phyloP scores from a whole-genome alignment of 257 asterid species.

The Fraxinus excelsior region DNA sequence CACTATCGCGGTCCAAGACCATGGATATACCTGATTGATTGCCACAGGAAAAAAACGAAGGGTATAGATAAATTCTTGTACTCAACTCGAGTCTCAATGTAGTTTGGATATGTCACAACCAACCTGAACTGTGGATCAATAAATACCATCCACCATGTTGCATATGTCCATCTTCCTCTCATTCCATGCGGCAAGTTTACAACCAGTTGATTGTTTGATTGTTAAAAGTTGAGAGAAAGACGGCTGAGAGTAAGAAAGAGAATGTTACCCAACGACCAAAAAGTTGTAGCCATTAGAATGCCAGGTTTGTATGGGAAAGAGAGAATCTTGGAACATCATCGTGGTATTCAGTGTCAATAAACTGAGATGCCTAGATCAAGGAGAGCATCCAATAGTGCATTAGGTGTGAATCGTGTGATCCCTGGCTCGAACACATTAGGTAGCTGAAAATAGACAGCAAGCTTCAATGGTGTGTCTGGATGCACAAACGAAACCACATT shows the following conservation, averaged over 20 bases:
- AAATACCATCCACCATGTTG: constrained; percentile 41
- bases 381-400: not conserved
- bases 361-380: constrained; percentile 23
- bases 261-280: constrained; percentile 40
- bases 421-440: constrained; percentile 19
- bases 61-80: not conserved
- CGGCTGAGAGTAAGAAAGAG: not conserved
- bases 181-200: constrained; percentile 28
- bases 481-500: constrained; percentile 34
- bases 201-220: not conserved
- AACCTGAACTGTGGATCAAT: constrained; percentile 43
- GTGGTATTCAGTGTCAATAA: constrained; percentile 28
- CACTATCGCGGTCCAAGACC: constrained; percentile 33
- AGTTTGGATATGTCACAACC: not conserved
- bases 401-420: constrained; percentile 23
- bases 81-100: not conserved
- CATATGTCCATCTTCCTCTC: constrained; percentile 21
- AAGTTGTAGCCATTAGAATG: constrained; percentile 40
- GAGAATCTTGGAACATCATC: constrained; percentile 35
- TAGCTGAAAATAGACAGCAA: constrained; percentile 34
- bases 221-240: too few species aligned
- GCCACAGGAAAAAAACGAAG: not conserved
- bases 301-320: constrained; percentile 28
- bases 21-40: constrained; percentile 36
- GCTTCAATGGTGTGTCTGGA: constrained; percentile 36